These are phyloP conservation scores for Solanum hybrid DNA, from an alignment of 305 asterid genomes.

Conservation along the genomic window DNA sequence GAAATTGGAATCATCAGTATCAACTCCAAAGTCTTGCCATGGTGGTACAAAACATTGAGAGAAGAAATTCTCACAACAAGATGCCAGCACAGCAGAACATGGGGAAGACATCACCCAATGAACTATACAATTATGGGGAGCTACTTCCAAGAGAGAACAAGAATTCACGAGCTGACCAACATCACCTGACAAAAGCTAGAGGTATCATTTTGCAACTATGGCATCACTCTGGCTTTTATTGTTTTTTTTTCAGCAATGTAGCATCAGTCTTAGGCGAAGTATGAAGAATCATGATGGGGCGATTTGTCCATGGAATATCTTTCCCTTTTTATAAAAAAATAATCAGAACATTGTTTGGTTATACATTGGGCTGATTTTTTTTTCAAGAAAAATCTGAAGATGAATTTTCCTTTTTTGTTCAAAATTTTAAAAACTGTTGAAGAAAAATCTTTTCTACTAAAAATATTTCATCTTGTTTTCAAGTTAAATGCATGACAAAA, in stretches of 20 bases:
- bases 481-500: neutral
- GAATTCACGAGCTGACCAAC: slow-evolving; percentile 22
- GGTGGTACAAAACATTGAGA: slow-evolving; percentile 23
- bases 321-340: neutral
- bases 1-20: slow-evolving; percentile 28
- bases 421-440: neutral
- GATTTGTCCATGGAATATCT: neutral
- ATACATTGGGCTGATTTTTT: neutral
- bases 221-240: neutral
- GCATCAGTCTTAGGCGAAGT: no score
- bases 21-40: slow-evolving; percentile 20
- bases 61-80: slow-evolving; percentile 18
- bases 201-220: slow-evolving; percentile 29
- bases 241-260: neutral
- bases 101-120: slow-evolving; percentile 25
- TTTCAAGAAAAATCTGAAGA: neutral
- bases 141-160: slow-evolving; percentile 25
- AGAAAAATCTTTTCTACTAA: neutral
- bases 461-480: neutral
- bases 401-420: neutral
- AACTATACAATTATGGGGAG: slow-evolving; percentile 19
- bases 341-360: neutral
- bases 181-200: slow-evolving; percentile 29
- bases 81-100: slow-evolving; percentile 18
- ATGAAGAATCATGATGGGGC: neutral